Evolutionary conservation across 192 early-diverging fungal genomes (phyloP).

Genomic region (Piromyces finnis): DNA sequence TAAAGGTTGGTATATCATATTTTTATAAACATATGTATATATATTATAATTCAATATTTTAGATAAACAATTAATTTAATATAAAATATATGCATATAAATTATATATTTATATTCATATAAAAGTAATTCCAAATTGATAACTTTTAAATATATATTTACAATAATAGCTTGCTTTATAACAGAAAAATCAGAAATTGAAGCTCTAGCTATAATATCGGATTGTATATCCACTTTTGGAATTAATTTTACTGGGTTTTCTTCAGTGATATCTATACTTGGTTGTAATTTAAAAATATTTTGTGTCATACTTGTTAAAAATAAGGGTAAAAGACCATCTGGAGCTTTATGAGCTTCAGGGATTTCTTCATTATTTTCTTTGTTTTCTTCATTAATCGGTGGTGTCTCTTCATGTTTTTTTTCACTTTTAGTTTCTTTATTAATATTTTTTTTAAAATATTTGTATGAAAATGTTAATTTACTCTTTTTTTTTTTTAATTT

Average conservation of each 20-base stretch:
- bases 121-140: too few species aligned
- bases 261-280: conserved; percentile 23
- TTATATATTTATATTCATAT: too few species aligned
- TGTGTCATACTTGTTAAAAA: conserved; percentile 31
- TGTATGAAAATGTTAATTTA: too few species aligned
- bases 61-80: too few species aligned
- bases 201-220: conserved; percentile 22
- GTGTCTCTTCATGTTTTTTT: too few species aligned
- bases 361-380: not conserved
- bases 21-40: too few species aligned
- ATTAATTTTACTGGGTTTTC: conserved; percentile 27
- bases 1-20: too few species aligned
- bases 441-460: too few species aligned
- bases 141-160: not conserved
- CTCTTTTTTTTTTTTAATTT: too few species aligned
- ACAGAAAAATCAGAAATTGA: conserved; percentile 40
- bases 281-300: conserved; percentile 29
- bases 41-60: too few species aligned
- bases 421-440: too few species aligned
- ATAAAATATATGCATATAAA: too few species aligned
- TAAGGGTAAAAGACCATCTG: conserved; percentile 18
- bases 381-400: not conserved
- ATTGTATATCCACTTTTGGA: conserved; percentile 32
- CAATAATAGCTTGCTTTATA: conserved; percentile 21
- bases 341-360: not conserved